Evolutionary conservation across 2,329 filamentous ascomycete species (phyloP).

Genomic region (Hymenoscyphus fraxineus): DNA sequence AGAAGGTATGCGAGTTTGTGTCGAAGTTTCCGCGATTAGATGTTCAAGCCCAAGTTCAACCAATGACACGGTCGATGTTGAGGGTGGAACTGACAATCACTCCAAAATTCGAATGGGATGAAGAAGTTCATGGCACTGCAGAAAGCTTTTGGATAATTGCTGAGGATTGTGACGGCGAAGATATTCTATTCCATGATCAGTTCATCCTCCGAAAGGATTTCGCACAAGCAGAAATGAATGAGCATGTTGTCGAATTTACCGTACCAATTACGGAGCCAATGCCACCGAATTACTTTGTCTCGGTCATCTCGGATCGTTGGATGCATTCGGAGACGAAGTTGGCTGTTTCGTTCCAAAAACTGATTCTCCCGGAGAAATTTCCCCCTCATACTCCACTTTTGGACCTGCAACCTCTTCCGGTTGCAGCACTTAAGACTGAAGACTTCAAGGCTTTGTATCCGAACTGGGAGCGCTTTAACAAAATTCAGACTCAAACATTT

Average conservation of each 20-base stretch:
- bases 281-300: slow-evolving; percentile 98
- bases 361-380: slow-evolving; percentile 92
- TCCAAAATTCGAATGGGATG: slow-evolving; percentile 95
- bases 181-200: slow-evolving; percentile 90
- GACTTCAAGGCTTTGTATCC: slow-evolving; percentile 81
- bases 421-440: slow-evolving; percentile 80
- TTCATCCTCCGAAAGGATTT: slow-evolving; percentile 91
- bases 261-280: slow-evolving; percentile 96
- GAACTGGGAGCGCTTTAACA: slow-evolving; percentile 86
- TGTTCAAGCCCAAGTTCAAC: slow-evolving; percentile 89
- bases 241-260: slow-evolving; percentile 93
- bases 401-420: slow-evolving; percentile 85
- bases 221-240: slow-evolving; percentile 77
- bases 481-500: slow-evolving; percentile 95
- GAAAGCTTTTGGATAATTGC: slow-evolving; percentile 97
- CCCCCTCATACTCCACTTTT: slow-evolving; percentile 88
- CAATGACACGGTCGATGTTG: slow-evolving; percentile 90
- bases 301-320: slow-evolving; percentile 91
- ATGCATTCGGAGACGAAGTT: slow-evolving; percentile 96
- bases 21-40: slow-evolving; percentile 91
- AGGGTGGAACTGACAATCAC: slow-evolving; percentile 86
- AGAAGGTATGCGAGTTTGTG: slow-evolving; percentile 79
- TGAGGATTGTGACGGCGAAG: slow-evolving; percentile 95
- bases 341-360: slow-evolving; percentile 89
- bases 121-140: slow-evolving; percentile 76